Evolutionary conservation across 2,329 filamentous ascomycete genomes (phyloP).

Genomic region (Aspergillus tubingensis): DNA sequence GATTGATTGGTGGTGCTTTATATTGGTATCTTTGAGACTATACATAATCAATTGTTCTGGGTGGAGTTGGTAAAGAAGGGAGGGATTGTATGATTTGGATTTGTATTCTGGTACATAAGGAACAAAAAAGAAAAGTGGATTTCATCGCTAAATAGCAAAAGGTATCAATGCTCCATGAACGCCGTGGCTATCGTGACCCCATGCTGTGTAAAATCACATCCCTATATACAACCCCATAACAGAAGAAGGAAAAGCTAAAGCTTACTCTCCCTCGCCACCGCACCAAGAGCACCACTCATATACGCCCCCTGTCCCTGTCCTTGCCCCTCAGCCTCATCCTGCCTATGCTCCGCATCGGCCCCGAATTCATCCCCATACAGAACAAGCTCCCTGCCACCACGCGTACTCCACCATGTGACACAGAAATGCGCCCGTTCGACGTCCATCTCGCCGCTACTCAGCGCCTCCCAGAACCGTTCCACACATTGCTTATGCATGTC

Average conservation of each 20-base stretch:
- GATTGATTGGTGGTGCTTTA: constrained; percentile 24
- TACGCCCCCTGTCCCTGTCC: constrained; percentile 40
- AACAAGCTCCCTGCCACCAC: constrained; percentile 60
- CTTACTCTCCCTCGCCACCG: constrained; percentile 48
- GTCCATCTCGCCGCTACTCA: constrained; percentile 84
- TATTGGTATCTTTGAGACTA: not conserved
- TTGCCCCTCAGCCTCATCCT: too few species aligned
- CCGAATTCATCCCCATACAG: constrained; percentile 46
- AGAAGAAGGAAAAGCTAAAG: constrained; percentile 38
- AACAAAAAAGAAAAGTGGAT: not conserved
- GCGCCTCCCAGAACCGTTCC: constrained; percentile 74
- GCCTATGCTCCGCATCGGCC: constrained; percentile 5
- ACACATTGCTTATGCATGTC: constrained; percentile 65
- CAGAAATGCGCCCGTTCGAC: constrained; percentile 77
- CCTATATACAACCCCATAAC: not conserved
- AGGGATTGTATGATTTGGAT: not conserved
- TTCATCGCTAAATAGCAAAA: constrained; percentile 7
- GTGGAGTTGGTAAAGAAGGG: not conserved
- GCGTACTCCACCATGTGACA: constrained; percentile 81
- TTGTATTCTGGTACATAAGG: not conserved
- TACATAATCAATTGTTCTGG: not conserved
- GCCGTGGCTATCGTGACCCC: constrained; percentile 12
- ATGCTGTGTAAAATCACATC: not conserved
- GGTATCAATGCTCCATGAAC: constrained; percentile 19
- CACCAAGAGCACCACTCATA: constrained; percentile 59